Evolutionary conservation across 257 asterid species (phyloP), one percentile per base, ranked within the genome.

Genomic region (Ajuga chamaepitys): DNA sequence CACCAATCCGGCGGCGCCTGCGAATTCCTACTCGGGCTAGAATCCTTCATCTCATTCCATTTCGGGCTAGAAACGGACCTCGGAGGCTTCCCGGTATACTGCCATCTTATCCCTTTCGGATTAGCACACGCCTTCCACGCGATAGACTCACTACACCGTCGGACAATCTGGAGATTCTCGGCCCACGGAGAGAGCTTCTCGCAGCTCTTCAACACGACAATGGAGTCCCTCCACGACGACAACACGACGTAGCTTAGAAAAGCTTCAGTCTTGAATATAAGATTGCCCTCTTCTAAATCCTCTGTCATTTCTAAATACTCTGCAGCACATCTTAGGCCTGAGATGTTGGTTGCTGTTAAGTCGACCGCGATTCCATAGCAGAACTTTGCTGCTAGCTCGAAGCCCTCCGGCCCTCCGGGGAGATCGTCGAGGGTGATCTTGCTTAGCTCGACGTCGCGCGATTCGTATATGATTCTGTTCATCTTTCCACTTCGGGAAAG

Each of bases 101-200:
- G 99, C 99, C 99, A 93, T 57, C 79, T 76, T 62, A 93, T 89
- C 5, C 99, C 99, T 46, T 89, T 93, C 0, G 99, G 99, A 48
- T 93, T 93, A 0, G 99, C 96, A 34, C 99, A 89, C 40, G 99
- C 96, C 54, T 93, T 93, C 99, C 97, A 93, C 0, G 99, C 99
- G 10, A 93, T 93, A 0, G 99, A 93, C 74, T 93, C 99, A 24
- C 99, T 87, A 62, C 97, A 93, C 28, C 97, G 74, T 20, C 99
- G 58, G 9, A 93, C 97, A 14, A 93, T 89, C n/a, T 93, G 99
- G 70, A 93, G 97, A 54, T 89, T 89, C 70, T 93, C 97, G 0
- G 99, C 96, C 99, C 99, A 93, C 0, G 96, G 97, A 0, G 99
- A 93, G 7, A 93, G 83, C 67, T 77, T 80, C 70, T 93, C 97